Conservation (phyloP, 2,329 filamentous ascomycete species). For the Verticillium nubilum region DNA sequence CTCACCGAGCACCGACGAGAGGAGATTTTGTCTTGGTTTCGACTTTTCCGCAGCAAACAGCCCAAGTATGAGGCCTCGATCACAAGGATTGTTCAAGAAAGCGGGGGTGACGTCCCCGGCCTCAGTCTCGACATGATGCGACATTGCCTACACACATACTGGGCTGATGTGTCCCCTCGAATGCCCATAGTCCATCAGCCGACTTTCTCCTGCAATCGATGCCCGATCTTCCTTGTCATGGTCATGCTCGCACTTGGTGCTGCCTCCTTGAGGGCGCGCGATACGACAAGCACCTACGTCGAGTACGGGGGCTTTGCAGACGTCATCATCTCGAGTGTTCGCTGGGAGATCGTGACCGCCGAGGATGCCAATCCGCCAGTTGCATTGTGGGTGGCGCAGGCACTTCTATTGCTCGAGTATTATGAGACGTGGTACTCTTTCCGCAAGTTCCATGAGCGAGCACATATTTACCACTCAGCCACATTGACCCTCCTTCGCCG, state of each 20-base stretch:
- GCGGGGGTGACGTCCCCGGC: constrained; percentile 34
- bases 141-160: constrained; percentile 80
- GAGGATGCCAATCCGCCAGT: constrained; percentile 79
- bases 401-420: constrained; percentile 74
- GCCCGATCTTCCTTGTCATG: constrained; percentile 69
- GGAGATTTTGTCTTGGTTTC: constrained; percentile 38
- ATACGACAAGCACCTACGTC: constrained; percentile 43
- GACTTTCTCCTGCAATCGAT: constrained; percentile 77
- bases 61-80: constrained; percentile 27
- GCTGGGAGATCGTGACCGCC: constrained; percentile 80
- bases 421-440: constrained; percentile 93
- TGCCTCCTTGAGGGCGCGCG: constrained; percentile 65
- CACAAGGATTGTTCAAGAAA: constrained; percentile 28
- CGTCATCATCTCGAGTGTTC: constrained; percentile 63
- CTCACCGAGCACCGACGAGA: constrained; percentile 38
- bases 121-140: constrained; percentile 78
- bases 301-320: constrained; percentile 45
- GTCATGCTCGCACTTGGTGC: constrained; percentile 83
- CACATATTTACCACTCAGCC: constrained; percentile 84
- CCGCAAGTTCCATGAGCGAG: constrained; percentile 74
- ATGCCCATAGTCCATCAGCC: constrained; percentile 84
- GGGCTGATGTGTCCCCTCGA: constrained; percentile 79
- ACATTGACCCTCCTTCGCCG: constrained; percentile 80
- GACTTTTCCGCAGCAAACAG: constrained; percentile 36
- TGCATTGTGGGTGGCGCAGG: constrained; percentile 83